phyloP scores from a whole-genome alignment of 441 rosid species.

The Aleurites moluccanus region DNA sequence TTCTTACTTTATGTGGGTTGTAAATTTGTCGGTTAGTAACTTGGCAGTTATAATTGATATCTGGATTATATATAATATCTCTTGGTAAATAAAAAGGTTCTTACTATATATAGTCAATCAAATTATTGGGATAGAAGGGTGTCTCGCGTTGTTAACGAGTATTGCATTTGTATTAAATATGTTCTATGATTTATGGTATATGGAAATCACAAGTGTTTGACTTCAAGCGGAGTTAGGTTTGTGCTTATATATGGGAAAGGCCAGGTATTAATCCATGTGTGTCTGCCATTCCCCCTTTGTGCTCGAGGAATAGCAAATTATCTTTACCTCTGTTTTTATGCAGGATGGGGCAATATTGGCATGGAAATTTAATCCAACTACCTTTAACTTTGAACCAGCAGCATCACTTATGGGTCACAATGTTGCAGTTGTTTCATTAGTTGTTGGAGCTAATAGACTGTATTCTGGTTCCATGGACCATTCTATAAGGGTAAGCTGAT shows the following conservation, averaged over 20 bases:
- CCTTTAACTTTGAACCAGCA: conserved; percentile 80
- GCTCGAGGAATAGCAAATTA: background rate
- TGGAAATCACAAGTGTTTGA: background rate
- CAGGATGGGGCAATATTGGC: conserved; percentile 91
- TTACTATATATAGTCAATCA: background rate
- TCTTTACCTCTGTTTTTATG: conserved; percentile 20
- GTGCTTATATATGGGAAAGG: background rate
- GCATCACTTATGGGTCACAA: conserved; percentile 74
- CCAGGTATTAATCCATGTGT: background rate
- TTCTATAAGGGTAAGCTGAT: conserved; percentile 61
- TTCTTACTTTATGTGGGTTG: too few relatives aligned
- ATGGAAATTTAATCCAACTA: conserved; percentile 75
- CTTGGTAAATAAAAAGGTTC: too few relatives aligned
- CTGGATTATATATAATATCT: too few relatives aligned
- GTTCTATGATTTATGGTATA: background rate
- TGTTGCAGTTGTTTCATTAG: conserved; percentile 75
- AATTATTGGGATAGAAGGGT: background rate
- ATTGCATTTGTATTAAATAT: background rate
- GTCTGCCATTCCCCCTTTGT: too few relatives aligned
- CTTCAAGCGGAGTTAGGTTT: background rate
- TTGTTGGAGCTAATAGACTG: conserved; percentile 89
- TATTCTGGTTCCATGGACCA: conserved; percentile 97
- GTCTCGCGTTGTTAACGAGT: background rate
- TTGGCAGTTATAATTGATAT: too few relatives aligned
- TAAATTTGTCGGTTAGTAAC: too few relatives aligned